Base-by-base conservation (phyloP, 805 yeast genomes). In the Sugiyamaella americana region DNA sequence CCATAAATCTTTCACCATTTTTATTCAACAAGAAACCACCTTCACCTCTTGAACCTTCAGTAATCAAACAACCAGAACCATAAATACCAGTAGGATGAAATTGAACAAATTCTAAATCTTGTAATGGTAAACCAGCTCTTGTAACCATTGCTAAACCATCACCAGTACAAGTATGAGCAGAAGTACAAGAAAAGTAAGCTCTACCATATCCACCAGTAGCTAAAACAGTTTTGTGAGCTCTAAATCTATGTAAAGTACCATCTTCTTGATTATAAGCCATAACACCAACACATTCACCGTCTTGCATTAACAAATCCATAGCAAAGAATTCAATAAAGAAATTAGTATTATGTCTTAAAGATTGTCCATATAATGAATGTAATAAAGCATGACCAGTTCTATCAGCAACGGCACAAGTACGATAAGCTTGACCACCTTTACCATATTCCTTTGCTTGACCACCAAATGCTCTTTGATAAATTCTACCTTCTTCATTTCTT, bases 21-120 rank as follows among this genome's bases (percentile, higher is more conserved):
- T 88, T 79, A 79, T 91, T 91, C 55, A 91, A 77, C 68, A 91
- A 76, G 79, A 79, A 93, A 55, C 98, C 98, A 80, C 98, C 98
- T 76, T 93, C 98, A 79, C 98, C 98, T 77, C 98, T 85, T 58
- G 97, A 95, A 74, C 98, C 98, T 73, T 93, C 98, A 48, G 98
- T 93, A 68, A 93, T 93, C 74, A 91, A 75, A 76, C 98, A 93
- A 56, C 98, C 98, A 36, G 98, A 87, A 51, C 98, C 98, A 70
- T 91, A 91, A 70, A 91, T 93, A 79, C 98, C 98, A 21, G 98
- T 88, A 47, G 98, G 98, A 71, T 91, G 98, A 87, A 91, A 91
- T 74, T 91, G 98, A 53, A 91, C 89, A 65, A 91, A 91, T 74
- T 91, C 98, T 71, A 91, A 75, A 72, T 91, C 98, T 73, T 91